A percentile compares a stretch with the other conserved stretches of the same genome.
Evolutionary conservation across 176 grass and related monocot genomes (phyloP).

Genomic region (Hordeum marinum): DNA sequence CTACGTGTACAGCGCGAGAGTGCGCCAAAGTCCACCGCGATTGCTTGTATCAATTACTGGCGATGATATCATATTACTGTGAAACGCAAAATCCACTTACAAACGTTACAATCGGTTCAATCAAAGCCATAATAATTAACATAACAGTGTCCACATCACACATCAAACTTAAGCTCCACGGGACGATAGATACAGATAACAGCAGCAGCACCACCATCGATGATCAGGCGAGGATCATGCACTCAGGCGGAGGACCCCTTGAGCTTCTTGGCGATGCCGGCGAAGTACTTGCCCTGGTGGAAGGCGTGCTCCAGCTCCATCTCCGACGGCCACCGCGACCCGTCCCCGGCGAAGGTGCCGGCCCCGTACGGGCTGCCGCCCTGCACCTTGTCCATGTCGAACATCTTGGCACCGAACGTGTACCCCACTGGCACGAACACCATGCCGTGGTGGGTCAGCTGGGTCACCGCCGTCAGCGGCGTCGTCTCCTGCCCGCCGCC

Average conservation of each 20-base stretch:
- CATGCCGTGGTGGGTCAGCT: constrained; percentile 77
- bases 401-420: constrained; percentile 72
- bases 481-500: constrained; percentile 60
- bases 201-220: not conserved
- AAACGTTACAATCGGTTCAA: constrained; percentile 16
- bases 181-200: not conserved
- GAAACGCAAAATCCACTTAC: constrained; percentile 2
- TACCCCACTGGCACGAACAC: constrained; percentile 71
- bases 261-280: constrained; percentile 74
- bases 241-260: constrained; percentile 47
- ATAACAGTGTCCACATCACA: not conserved
- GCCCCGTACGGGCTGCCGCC: constrained; percentile 63
- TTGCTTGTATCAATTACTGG: not conserved
- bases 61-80: not conserved
- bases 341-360: constrained; percentile 70
- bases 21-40: too few species aligned
- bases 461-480: constrained; percentile 59
- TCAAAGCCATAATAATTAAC: not conserved
- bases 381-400: constrained; percentile 61
- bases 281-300: constrained; percentile 88
- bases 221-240: not conserved
- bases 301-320: constrained; percentile 84
- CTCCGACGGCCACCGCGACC: constrained; percentile 57
- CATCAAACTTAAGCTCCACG: not conserved
- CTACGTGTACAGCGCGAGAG: too few species aligned